These are phyloP conservation scores for Ramicandelaber brevisporus DNA, from an alignment of 192 early-diverging fungal species.

Conservation along the genomic window DNA sequence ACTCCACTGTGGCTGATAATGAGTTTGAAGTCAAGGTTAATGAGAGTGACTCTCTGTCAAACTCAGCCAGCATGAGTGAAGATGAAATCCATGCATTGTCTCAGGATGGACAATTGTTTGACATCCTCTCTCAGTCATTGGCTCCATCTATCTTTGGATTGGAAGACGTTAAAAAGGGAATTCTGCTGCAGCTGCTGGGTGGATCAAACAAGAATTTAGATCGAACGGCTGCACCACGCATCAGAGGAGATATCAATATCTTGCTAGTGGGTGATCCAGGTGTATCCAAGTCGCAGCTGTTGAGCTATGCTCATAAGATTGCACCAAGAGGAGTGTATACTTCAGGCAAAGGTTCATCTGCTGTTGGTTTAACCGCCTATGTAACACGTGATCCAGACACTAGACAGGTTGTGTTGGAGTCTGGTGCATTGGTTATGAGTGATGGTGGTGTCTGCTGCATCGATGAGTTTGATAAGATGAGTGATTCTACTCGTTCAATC, in stretches of 20 bases:
- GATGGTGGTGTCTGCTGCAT: slow-evolving; percentile 95
- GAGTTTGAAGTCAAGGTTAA: too few relatives aligned
- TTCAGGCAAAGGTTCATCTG: slow-evolving; percentile 88
- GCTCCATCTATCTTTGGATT: slow-evolving; percentile 88
- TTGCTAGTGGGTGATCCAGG: slow-evolving; percentile 92
- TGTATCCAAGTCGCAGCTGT: slow-evolving; percentile 81
- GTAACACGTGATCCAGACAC: slow-evolving; percentile 86
- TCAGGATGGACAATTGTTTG: slow-evolving; percentile 43
- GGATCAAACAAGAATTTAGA: slow-evolving; percentile 65
- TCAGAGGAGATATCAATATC: slow-evolving; percentile 80
- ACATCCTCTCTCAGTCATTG: slow-evolving; percentile 55
- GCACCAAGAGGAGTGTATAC: slow-evolving; percentile 91
- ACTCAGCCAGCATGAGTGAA: slow-evolving; percentile 18
- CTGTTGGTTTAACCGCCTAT: slow-evolving; percentile 88
- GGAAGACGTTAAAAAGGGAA: slow-evolving; percentile 95
- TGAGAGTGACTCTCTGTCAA: slow-evolving; percentile 15
- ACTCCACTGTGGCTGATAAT: slow-evolving; percentile 1
- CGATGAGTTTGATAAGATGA: slow-evolving; percentile 99
- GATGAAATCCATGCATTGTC: slow-evolving; percentile 35
- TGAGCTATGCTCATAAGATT: slow-evolving; percentile 77
- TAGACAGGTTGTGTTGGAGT: slow-evolving; percentile 85
- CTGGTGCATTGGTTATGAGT: slow-evolving; percentile 82
- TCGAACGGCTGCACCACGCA: slow-evolving; percentile 33
- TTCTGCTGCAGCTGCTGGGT: slow-evolving; percentile 86
- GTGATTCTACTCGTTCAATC: slow-evolving; percentile 72